Evolutionary conservation across 2,329 filamentous ascomycete species (phyloP), one percentile per base, ranked within the genome.

Genomic region (Penicillium decumbens): DNA sequence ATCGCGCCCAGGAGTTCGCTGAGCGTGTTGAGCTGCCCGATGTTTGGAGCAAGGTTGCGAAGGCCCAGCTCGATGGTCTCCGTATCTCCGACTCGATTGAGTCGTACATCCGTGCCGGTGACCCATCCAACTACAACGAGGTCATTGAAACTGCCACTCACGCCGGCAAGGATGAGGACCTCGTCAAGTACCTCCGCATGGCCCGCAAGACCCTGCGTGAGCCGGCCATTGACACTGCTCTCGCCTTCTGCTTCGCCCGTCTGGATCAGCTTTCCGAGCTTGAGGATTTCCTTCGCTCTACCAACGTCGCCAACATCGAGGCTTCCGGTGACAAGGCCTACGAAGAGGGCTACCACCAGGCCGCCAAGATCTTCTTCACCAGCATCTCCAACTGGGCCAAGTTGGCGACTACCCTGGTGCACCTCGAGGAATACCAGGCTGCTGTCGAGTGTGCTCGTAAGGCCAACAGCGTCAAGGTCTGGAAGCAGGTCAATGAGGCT

Each of bases 371-470:
- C 66, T 98, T 97, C 81, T 98, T 85, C 77, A 89, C 84, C 48
- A 97, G 89, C 76, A 95, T 98, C 69, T 98, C 93, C 47, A 98
- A 98, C 81, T 98, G 93, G 93, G 92, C 92, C 48, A 98, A 98
- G 79, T 84, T 98, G 63, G 91, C 93, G 12, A 97, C 93, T 9
- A 98, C 93, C 9, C 82, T 97, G 53, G 93, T 98, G n/a, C 90
- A 97, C 71, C 83, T 98, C 6, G 87, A 85, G 58, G 93, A 98
- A 62, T 97, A 98, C 77, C 95, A 98, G 73, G 89, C 89, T 61
- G 93, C 93, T 40, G 93, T 98, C 37, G 93, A 98, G 71, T 96
- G 90, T 65, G 93, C 95, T 24, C 88, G 93, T 70, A 97, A 98
- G 77, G 93, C 93, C 63, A 98, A 97, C 79, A 97, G 89, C 73